Evolutionary conservation across 202 grass and related monocot species (phyloP), one percentile per base, ranked within the genome.

Genomic region (Saccharum hybrid): DNA sequence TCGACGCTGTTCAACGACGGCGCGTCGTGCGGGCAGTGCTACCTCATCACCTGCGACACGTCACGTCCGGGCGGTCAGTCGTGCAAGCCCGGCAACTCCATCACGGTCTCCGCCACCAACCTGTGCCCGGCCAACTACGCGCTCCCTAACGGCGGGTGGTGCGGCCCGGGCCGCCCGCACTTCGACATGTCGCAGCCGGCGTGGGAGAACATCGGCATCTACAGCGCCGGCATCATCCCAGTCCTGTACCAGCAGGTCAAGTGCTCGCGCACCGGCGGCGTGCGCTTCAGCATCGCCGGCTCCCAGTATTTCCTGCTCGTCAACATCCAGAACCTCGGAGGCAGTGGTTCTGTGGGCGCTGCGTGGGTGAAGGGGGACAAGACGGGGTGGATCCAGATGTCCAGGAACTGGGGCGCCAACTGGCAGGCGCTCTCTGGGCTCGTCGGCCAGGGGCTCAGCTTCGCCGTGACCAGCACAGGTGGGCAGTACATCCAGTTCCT

Each of bases 391-490:
- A 79, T 91, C 15, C 64, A 41, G 39, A 84, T 90, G 90, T 54
- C 68, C 1, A 49, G 90, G 69, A 98, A 98, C 81, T 98, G 90
- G 95, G 95, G 92, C 18, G 90, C 90, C 7, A 91, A 98, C 77
- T 95, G 89, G 87, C 92, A 92, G 78, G 76, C 75, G 7, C 89
- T 88, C 16, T 3, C 72, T 22, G 67, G 56, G 1, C 90, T 97
- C 49, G 45, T 2, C 19, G 78, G 83, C 1, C 94, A 94, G 40
- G 16, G 60, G 15, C 78, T 93, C 61, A 86, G 88, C 61, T 93
- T 92, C 79, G 40, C 65, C 62, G 74, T 94, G 7, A 90, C 66
- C 2, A 71, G 26, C 67, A 82, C 83, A 49, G 94, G 93, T 40
- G 82, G 83, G 18, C 84, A 93, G 81, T 75, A 77, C 76, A 31